Evolutionary conservation across 148 eudicot species (phyloP), one percentile per base, ranked within the genome.

Genomic region (Fagopyrum esculentum): DNA sequence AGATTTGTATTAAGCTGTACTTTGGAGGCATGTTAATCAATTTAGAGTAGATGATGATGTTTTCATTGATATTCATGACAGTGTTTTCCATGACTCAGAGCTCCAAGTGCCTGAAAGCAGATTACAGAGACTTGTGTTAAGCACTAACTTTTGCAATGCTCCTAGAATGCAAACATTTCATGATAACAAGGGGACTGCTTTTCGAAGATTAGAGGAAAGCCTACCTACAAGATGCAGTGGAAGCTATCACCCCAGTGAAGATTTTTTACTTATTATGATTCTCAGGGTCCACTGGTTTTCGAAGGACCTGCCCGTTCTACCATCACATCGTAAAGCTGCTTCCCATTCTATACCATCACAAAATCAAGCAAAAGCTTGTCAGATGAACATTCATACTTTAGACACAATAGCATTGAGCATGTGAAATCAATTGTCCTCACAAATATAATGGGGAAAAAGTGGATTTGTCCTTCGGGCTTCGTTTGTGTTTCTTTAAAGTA

Each of bases 401-500:
- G 1, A 35, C 40, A 64, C 11, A 71, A 15, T 6, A 29, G 22
- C 75, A 73, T 50, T 50, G n/a, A 0, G 49, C 16, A 48, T 26
- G 63, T 55, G 59, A 54, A 54, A 1, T 55, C 6, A 2, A 6
- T 55, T 63, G 16, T 16, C 50, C 98, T 92, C 78, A 95, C 99
- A 81, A 95, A 95, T 68, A 95, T 95, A 63, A 95, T 85, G 43
- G 99, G 99, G 81, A 95, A 95, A 80, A 95, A 90, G 79, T 95
- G 99, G 26, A 95, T 78, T 78, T 92, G 98, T 61, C 99, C 99
- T 82, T 95, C 99, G 71, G 94, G 93, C 78, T 90, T 95, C 19
- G 99, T 95, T 72, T 95, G 99, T 47, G 87, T 85, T 83, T 95
- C 99, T 85, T 95, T 95, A 75, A 92, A 95, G 78, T 92, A 95